Evolutionary conservation across 441 rosid species (phyloP).

Genomic region (Erodium texanum): DNA sequence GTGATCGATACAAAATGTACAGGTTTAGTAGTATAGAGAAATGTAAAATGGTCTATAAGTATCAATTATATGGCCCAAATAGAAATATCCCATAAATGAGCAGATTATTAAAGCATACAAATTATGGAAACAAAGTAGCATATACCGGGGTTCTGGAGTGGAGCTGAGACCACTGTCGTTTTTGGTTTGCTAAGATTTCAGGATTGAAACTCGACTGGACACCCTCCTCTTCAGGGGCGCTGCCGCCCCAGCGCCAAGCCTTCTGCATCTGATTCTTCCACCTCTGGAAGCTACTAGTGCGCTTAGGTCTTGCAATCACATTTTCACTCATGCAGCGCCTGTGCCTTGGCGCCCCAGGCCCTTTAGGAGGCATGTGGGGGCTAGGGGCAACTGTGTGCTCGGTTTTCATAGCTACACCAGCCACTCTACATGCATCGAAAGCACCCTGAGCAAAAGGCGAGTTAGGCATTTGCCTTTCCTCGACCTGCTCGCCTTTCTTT

Average conservation of each 20-base stretch:
- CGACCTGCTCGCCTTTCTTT: neutral
- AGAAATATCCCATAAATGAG: neutral
- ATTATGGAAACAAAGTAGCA: neutral
- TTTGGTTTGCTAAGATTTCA: constrained; percentile 89
- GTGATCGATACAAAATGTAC: no score
- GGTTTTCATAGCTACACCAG: constrained; percentile 44
- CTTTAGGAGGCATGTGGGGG: neutral
- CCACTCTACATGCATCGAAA: constrained; percentile 40
- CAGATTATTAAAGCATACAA: neutral
- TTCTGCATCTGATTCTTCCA: constrained; percentile 65
- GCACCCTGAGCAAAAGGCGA: neutral
- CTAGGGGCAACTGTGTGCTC: constrained; percentile 17
- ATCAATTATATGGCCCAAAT: no score
- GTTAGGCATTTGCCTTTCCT: neutral
- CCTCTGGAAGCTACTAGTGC: constrained; percentile 51
- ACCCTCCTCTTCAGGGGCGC: constrained; percentile 32
- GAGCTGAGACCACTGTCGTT: constrained; percentile 95
- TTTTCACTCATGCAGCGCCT: constrained; percentile 67
- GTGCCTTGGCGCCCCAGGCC: constrained; percentile 31
- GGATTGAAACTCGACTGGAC: constrained; percentile 61
- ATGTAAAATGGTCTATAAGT: no score
- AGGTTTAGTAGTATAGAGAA: neutral
- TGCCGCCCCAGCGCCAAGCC: constrained; percentile 79
- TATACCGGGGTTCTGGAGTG: constrained; percentile 71
- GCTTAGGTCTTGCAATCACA: constrained; percentile 29